Conservation (phyloP, 148 eudicot species). For the Heliamphora exappendiculata region DNA sequence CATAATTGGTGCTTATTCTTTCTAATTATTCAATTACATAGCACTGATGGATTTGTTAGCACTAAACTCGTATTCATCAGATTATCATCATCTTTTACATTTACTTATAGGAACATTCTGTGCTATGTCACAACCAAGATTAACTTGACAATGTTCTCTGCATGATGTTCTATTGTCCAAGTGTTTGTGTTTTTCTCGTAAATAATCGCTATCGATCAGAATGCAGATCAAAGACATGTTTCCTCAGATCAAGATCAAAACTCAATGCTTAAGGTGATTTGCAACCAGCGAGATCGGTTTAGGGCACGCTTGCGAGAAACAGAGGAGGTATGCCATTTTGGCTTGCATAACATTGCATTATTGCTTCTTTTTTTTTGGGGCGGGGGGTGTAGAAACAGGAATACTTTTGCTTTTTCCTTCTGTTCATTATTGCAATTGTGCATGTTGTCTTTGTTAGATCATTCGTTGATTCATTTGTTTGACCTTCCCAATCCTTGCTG, state of each 20-base stretch:
- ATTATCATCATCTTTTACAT: neutral
- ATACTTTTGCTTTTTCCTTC: neutral
- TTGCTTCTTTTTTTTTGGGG: neutral
- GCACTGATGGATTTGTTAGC: neutral
- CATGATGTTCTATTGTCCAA: neutral
- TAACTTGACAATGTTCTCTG: neutral
- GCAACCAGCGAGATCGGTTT: constrained; percentile 95
- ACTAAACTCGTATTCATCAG: neutral
- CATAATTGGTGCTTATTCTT: neutral
- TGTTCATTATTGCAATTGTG: neutral
- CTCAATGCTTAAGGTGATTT: constrained; percentile 98
- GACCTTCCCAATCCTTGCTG: neutral
- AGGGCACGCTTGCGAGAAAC: constrained; percentile 85
- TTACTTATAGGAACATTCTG: neutral
- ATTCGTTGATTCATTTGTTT: neutral
- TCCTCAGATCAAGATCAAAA: constrained; percentile 81
- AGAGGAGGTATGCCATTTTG: constrained; percentile 63
- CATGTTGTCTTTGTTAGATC: neutral
- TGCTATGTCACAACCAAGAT: neutral
- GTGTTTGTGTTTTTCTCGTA: neutral
- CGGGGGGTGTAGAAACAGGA: neutral
- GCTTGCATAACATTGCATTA: neutral
- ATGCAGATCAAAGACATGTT: constrained; percentile 66
- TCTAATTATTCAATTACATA: neutral
- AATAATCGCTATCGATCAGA: constrained; percentile 35